Conservation (phyloP, 1,284 basidiomycete genomes). For the Phlebopus sp. region DNA sequence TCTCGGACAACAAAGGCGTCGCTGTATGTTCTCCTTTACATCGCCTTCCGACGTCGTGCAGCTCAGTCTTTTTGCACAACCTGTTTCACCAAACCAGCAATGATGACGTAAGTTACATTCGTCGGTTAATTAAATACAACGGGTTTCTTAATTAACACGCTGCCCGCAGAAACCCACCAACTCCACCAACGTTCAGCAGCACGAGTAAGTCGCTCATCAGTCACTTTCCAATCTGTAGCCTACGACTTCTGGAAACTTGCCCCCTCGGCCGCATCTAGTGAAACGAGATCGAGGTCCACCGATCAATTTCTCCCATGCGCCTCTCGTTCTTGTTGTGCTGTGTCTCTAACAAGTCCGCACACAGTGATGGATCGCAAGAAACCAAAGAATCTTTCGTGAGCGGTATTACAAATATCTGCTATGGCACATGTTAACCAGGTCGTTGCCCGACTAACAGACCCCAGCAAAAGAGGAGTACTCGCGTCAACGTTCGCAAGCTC, state of each 20-base stretch:
- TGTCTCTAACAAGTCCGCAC: slow-evolving; percentile 45
- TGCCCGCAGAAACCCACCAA: slow-evolving; percentile 28
- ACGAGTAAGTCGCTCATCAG: slow-evolving; percentile 30
- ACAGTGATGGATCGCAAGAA: slow-evolving; percentile 43
- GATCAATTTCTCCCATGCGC: slow-evolving; percentile 40
- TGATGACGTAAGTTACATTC: slow-evolving; percentile 30
- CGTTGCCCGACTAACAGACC: slow-evolving; percentile 5
- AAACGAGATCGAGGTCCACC: slow-evolving; percentile 17
- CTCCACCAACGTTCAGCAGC: slow-evolving; percentile 22
- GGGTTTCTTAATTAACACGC: slow-evolving; percentile 9
- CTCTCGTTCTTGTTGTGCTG: slow-evolving; percentile 51
- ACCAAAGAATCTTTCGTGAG: slow-evolving; percentile 24
- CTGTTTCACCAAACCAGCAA: slow-evolving; percentile 17
- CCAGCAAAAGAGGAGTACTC: slow-evolving; percentile 46
- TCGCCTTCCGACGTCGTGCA: neutral
- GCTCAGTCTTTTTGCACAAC: slow-evolving; percentile 4
- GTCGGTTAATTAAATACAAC: slow-evolving; percentile 19
- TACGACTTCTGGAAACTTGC: slow-evolving; percentile 10
- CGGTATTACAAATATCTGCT: neutral
- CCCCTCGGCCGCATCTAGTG: slow-evolving; percentile 14
- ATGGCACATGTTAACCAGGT: slow-evolving; percentile 1
- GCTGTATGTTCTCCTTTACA: slow-evolving; percentile 12
- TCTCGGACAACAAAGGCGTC: slow-evolving; percentile 9
- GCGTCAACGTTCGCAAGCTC: slow-evolving; percentile 42
- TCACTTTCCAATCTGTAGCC: slow-evolving; percentile 15